Evolutionary conservation across 2,329 filamentous ascomycete genomes (phyloP).

Genomic region (Bipolaris bicolor): DNA sequence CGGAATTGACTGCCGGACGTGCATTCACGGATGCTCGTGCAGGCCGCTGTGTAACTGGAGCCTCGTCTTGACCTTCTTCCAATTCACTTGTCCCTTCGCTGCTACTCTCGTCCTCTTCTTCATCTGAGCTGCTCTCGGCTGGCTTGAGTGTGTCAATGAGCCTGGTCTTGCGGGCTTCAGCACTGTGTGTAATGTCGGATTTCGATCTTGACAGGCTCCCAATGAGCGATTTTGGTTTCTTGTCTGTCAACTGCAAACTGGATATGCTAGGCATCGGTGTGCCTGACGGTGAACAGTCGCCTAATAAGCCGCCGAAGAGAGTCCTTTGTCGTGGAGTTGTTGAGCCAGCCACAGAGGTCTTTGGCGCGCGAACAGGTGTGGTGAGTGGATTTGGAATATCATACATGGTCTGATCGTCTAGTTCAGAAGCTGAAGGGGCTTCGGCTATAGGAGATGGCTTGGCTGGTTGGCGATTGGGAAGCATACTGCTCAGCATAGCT

Average conservation of each 20-base stretch:
- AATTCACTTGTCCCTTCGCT: slow-evolving; percentile 31
- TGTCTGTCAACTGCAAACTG: slow-evolving; percentile 38
- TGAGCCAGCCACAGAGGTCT: slow-evolving; percentile 30
- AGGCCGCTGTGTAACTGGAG: not conserved
- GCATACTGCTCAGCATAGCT: slow-evolving; percentile 41
- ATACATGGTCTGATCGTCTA: slow-evolving; percentile 46
- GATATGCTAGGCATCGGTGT: slow-evolving; percentile 44
- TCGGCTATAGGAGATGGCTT: slow-evolving; percentile 25
- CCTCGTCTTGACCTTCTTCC: not conserved
- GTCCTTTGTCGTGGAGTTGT: slow-evolving; percentile 47
- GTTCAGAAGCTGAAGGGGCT: slow-evolving; percentile 17
- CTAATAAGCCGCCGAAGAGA: slow-evolving; percentile 43
- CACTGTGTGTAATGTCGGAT: slow-evolving; percentile 40
- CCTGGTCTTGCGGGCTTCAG: slow-evolving; percentile 33
- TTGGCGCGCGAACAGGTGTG: slow-evolving; percentile 26
- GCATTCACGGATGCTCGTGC: not conserved
- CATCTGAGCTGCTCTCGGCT: slow-evolving; percentile 31
- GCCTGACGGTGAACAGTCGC: slow-evolving; percentile 30
- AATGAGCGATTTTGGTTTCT: slow-evolving; percentile 27
- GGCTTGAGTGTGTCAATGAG: slow-evolving; percentile 44
- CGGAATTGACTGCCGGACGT: not conserved
- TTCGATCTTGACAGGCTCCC: slow-evolving; percentile 38
- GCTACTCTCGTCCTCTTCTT: slow-evolving; percentile 33
- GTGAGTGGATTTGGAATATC: slow-evolving; percentile 36
- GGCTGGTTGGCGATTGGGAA: slow-evolving; percentile 28